Evolutionary conservation across 331 rosid genomes (phyloP), one percentile per base, ranked within the genome.

Genomic region (Acacia concinna): DNA sequence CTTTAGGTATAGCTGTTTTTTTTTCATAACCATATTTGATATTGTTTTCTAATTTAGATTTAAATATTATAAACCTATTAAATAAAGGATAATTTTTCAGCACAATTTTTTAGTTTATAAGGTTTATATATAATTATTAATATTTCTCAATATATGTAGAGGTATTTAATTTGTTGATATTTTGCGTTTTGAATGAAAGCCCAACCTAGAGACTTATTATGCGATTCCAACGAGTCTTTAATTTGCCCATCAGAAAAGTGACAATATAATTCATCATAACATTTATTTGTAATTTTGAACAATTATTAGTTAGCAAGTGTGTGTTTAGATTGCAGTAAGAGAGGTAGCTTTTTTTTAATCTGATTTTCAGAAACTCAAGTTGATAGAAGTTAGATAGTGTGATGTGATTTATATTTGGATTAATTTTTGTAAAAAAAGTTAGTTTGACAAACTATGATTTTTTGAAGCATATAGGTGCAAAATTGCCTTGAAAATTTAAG

Each of bases 221-320:
- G 52, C 84, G 79, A 79, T 47, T 65, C 34, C 21, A 49, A 46
- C 71, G 71, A 77, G 63, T 20, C 75, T 67, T 82, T n/a, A n/a
- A n/a, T n/a, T n/a, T 76, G 84, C 76, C 84, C 43, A 38, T 37
- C 13, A 40, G 47, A 30, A 27, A 77, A 71, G 77, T 37, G 23
- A 37, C 38, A 84, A 68, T 49, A 30, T 25, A 28, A 27, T 8
- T 1, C 2, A 60, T 23, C 28, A 60, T 1, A 60, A 12, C 14
- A 6, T 60, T 60, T 28, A 6, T 60, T 60, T 60, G n/a, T 28
- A 28, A 11, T 14, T 60, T 14, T 27, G 35, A 27, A 17, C 18
- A 28, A 52, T 21, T n/a, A 28, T 60, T 28, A 34, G 37, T 14
- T 60, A 2, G 67, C 37, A 59, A 59, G 56, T 37, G 40, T 35